Conservation (phyloP, 495 filamentous ascomycete genomes). For the Hypoxylon crocopeplum region DNA sequence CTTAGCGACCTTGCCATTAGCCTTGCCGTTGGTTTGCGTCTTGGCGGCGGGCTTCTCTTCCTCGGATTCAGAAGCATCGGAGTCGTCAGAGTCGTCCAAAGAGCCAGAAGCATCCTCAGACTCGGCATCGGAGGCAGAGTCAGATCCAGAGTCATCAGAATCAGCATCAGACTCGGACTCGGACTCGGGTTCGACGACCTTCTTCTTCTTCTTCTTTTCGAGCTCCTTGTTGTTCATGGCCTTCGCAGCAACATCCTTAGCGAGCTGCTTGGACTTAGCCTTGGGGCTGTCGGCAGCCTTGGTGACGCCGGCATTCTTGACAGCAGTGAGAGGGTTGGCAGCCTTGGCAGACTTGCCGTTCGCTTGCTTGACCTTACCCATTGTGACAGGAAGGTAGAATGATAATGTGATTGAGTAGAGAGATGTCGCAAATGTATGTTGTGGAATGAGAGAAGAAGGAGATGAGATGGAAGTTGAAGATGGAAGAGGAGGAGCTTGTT, state of each 20-base stretch:
- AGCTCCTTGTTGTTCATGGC: conserved; percentile 49
- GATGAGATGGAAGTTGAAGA: conserved; percentile 13
- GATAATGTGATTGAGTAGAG: conserved; percentile 20
- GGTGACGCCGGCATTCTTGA: conserved; percentile 50
- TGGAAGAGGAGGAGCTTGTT: conserved; percentile 22
- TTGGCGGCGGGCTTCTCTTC: conserved; percentile 13
- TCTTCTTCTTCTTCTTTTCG: conserved; percentile 64
- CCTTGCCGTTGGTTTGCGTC: conserved; percentile 14
- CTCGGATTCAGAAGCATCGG: conserved; percentile 27
- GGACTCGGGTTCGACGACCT: conserved; percentile 50
- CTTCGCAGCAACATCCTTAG: conserved; percentile 55
- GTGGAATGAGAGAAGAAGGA: conserved; percentile 24
- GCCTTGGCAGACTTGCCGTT: conserved; percentile 51
- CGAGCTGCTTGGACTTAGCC: conserved; percentile 61
- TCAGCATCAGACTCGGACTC: conserved; percentile 43
- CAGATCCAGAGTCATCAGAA: conserved; percentile 41
- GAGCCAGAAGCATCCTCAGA: no score
- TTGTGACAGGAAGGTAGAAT: conserved; percentile 42
- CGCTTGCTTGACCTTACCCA: conserved; percentile 65
- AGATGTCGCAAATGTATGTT: conserved; percentile 29
- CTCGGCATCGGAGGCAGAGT: conserved; percentile 44
- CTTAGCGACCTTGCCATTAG: conserved; percentile 19
- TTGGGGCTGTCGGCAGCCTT: conserved; percentile 53
- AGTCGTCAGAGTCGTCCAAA: conserved; percentile 40
- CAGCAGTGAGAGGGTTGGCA: conserved; percentile 43